These are phyloP conservation scores for Hypoxylon sp. DNA, from an alignment of 2,329 filamentous ascomycete genomes.

Conservation along the genomic window DNA sequence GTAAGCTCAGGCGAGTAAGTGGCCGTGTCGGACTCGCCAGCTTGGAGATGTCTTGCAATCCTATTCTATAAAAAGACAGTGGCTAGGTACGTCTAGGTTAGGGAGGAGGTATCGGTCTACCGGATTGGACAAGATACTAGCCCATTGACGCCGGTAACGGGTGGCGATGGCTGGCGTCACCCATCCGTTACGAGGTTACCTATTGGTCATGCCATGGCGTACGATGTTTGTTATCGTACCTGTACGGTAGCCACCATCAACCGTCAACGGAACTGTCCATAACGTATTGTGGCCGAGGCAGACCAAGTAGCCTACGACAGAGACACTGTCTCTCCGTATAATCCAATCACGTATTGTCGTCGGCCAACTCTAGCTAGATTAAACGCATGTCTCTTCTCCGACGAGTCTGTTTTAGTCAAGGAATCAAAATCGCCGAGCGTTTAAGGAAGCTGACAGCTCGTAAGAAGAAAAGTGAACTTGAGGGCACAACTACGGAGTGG, in stretches of 20 bases:
- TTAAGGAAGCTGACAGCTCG: neutral
- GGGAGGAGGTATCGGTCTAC: slow-evolving; percentile 17
- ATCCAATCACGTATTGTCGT: neutral
- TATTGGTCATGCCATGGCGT: slow-evolving; percentile 4
- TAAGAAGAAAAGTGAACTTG: neutral
- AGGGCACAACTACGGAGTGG: too few species aligned
- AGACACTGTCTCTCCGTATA: slow-evolving; percentile 13
- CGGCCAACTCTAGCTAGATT: neutral
- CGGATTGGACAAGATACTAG: neutral
- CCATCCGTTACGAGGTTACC: slow-evolving; percentile 18
- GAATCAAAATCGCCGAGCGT: too few species aligned
- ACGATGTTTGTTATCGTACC: neutral
- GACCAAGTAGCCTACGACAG: slow-evolving; percentile 7
- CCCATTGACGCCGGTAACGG: neutral
- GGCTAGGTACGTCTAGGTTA: neutral
- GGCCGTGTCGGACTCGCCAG: too few species aligned
- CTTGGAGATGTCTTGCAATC: neutral
- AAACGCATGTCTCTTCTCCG: neutral
- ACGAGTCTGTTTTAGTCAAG: neutral
- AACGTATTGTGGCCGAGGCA: slow-evolving; percentile 2
- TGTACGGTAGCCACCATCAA: neutral
- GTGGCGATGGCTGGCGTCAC: slow-evolving; percentile 3
- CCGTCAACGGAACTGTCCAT: neutral
- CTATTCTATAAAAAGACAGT: neutral
- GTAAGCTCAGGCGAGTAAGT: too few species aligned